phyloP scores from a whole-genome alignment of 2,329 filamentous ascomycete species.

The Mycogone perniciosa region DNA sequence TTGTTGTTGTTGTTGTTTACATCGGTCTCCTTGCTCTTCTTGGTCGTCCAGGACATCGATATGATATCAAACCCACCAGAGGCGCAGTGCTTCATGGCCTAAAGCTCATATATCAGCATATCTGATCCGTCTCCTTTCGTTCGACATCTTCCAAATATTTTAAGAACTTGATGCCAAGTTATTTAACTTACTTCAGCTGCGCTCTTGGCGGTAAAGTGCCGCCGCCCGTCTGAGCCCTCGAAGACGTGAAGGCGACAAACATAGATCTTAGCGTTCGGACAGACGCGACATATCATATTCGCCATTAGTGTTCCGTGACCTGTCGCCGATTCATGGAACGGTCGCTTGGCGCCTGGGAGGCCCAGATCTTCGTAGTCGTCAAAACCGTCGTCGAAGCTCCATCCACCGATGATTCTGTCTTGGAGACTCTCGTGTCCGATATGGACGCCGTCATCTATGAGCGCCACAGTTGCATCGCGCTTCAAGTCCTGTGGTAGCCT shows the following conservation, averaged over 20 bases:
- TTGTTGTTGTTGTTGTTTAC: not conserved
- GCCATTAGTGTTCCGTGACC: not conserved
- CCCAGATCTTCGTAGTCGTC: not conserved
- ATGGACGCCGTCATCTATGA: not conserved
- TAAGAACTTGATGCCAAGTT: not conserved
- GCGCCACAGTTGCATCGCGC: not conserved
- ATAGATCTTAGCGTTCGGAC: not conserved
- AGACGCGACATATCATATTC: not conserved
- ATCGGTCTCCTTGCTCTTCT: not conserved
- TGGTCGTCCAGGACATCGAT: slow-evolving; percentile 1
- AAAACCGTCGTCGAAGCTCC: not conserved
- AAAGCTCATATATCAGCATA: not conserved
- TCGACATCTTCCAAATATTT: not conserved
- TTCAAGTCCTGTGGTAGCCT: not conserved
- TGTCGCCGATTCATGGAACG: not conserved
- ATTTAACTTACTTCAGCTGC: not conserved
- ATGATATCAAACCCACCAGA: not conserved
- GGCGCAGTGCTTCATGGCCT: not conserved
- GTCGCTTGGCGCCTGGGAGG: not conserved
- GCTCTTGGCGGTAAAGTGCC: not conserved
- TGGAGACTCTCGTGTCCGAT: not conserved
- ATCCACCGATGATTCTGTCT: not conserved
- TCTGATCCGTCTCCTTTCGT: too few species aligned
- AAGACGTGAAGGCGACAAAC: not conserved
- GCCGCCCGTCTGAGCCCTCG: not conserved